Percentiles rank a stretch among this genome's conserved stretches.
Conservation (phyloP, 2,329 filamentous ascomycete species). For the Hypocrella siamensis region DNA sequence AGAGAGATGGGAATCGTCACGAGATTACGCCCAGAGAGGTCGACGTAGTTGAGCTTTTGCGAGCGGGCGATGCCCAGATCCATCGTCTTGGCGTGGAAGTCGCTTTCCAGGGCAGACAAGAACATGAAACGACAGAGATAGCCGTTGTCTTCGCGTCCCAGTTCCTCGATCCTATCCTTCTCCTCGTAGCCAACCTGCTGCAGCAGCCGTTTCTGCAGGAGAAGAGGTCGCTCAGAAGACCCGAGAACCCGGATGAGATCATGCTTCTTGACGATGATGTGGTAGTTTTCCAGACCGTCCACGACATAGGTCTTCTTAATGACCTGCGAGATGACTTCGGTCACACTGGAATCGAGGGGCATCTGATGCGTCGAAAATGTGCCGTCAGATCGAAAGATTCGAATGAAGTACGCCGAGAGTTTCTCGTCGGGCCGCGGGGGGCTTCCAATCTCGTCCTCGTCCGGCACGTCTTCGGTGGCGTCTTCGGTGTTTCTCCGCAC, state of each 20-base stretch:
- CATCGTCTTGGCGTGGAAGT: slow-evolving; percentile 50
- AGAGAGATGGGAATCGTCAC: slow-evolving; percentile 90
- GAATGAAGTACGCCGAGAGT: slow-evolving; percentile 70
- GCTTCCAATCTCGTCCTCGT: slow-evolving; percentile 53
- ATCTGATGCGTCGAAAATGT: slow-evolving; percentile 90
- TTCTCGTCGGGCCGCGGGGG: slow-evolving; percentile 61
- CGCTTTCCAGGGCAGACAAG: slow-evolving; percentile 73
- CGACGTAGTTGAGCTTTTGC: slow-evolving; percentile 87
- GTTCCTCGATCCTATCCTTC: slow-evolving; percentile 75
- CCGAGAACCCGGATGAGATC: slow-evolving; percentile 72
- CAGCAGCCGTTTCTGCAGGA: slow-evolving; percentile 81
- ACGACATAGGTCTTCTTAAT: slow-evolving; percentile 89
- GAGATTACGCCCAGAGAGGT: slow-evolving; percentile 77
- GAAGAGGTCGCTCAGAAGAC: slow-evolving; percentile 63
- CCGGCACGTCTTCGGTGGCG: slow-evolving; percentile 35
- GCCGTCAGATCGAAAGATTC: slow-evolving; percentile 84
- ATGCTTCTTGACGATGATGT: slow-evolving; percentile 89
- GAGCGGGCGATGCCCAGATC: slow-evolving; percentile 70
- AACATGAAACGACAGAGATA: slow-evolving; percentile 96
- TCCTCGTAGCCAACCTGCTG: slow-evolving; percentile 86
- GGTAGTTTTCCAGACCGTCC: slow-evolving; percentile 83
- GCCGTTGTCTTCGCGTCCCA: slow-evolving; percentile 92
- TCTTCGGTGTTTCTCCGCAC: slow-evolving; percentile 63
- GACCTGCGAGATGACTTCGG: slow-evolving; percentile 76
- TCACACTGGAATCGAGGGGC: slow-evolving; percentile 66